Evolutionary conservation across 192 early-diverging fungal genomes (phyloP).

Genomic region (Gamsiella multidivaricata): DNA sequence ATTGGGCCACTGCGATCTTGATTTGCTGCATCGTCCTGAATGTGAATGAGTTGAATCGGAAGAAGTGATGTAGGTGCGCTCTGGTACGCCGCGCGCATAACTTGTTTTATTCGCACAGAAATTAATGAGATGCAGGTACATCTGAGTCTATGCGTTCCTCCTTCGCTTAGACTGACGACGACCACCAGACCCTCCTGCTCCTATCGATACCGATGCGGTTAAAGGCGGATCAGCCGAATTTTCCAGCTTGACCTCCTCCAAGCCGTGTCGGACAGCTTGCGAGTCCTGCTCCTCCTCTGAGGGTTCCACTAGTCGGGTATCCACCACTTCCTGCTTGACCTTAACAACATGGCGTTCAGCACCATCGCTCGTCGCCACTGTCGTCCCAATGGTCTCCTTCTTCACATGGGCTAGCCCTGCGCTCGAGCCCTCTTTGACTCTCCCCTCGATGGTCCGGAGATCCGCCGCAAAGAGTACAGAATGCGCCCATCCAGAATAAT

Average conservation of each 20-base stretch:
- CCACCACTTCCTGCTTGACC: constrained; percentile 8
- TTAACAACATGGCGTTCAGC: not conserved
- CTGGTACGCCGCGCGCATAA: no score
- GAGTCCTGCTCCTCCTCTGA: constrained; percentile 10
- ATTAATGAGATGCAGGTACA: not conserved
- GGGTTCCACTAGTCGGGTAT: not conserved
- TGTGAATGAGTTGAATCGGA: not conserved
- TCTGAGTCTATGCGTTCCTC: constrained; percentile 4
- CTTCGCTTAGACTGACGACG: constrained; percentile 27
- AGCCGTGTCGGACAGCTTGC: not conserved
- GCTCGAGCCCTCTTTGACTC: constrained; percentile 24
- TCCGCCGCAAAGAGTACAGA: constrained; percentile 66
- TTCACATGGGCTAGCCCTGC: not conserved
- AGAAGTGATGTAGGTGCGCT: not conserved
- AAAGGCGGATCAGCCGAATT: not conserved
- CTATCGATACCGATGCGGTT: not conserved
- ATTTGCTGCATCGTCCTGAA: constrained; percentile 11
- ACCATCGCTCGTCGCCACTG: no score
- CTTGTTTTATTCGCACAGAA: no score
- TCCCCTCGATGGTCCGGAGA: constrained; percentile 55
- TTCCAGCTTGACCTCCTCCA: constrained; percentile 18
- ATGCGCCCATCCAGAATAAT: constrained; percentile 85
- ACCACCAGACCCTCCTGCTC: not conserved
- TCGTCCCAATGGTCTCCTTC: not conserved
- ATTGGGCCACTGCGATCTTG: constrained; percentile 75